phyloP scores from a whole-genome alignment of 2,329 filamentous ascomycete species.

The Colletotrichum caudatum region DNA sequence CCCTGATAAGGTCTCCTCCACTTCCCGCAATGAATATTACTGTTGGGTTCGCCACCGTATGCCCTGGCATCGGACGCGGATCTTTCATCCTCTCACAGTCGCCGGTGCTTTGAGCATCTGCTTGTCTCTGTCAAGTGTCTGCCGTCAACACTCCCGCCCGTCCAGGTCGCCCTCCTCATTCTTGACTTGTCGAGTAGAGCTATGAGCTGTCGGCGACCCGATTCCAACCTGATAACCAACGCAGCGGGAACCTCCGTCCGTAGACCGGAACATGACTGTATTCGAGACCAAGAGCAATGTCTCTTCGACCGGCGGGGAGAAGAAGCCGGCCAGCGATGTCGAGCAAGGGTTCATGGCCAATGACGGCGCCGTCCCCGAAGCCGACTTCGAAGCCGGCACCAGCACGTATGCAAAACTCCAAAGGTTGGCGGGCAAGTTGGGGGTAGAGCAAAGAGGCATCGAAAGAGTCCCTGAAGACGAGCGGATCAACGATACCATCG shows the following conservation, averaged over 20 bases:
- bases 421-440: conserved; percentile 71
- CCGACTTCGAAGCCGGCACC: conserved; percentile 35
- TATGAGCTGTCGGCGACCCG: conserved; percentile 28
- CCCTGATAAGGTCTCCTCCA: conserved; percentile 41
- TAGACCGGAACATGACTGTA: conserved; percentile 22
- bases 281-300: conserved; percentile 38
- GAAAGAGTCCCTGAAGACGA: conserved; percentile 80
- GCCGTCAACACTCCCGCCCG: background rate
- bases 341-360: conserved; percentile 26
- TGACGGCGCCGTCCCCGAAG: conserved; percentile 22
- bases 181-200: conserved; percentile 1
- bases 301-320: conserved; percentile 34
- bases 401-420: conserved; percentile 58
- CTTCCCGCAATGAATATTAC: conserved; percentile 39
- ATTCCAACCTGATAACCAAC: conserved; percentile 9
- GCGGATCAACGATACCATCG: conserved; percentile 72
- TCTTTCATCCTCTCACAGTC: conserved; percentile 21
- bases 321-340: conserved; percentile 27
- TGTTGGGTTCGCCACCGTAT: conserved; percentile 29
- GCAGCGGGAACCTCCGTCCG: background rate
- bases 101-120: conserved; percentile 29
- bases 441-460: conserved; percentile 80
- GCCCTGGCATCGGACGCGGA: conserved; percentile 10
- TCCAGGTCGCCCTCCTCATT: background rate
- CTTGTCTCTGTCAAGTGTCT: background rate